Evolutionary conservation across 257 asterid species (phyloP), one percentile per base, ranked within the genome.

Genomic region (Galeopsis tetrahit): DNA sequence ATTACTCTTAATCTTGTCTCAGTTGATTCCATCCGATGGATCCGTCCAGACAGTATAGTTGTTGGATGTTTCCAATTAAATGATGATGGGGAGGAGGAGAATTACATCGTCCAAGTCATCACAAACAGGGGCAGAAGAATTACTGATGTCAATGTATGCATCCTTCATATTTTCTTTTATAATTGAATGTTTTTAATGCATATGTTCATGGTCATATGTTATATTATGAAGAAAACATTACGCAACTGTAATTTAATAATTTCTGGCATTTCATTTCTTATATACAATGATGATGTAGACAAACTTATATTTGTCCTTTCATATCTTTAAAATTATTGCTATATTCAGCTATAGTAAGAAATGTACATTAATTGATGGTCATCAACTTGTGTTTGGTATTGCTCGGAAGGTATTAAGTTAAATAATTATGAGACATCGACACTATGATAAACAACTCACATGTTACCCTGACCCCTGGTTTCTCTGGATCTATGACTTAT

Each of bases 21-120:
- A 95, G 99, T 92, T 81, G 97, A 94, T 80, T 81, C 89, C 66
- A 79, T 95, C 86, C 80, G 91, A 70, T 95, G 98, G 98, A 77
- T 88, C 80, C 97, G 96, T 69, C 80, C 89, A 32, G 94, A 92
- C 81, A 83, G 90, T 83, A 81, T 95, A 46, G 85, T 89, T 78
- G 78, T 95, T 72, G 99, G 99, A 73, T 88, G 93, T 82, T 84
- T 88, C 83, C 82, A 80, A 36, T 64, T 80, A 73, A 81, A 78
- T 82, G 92, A 83, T n/a, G 90, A 82, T 8, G 88, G 89, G 15
- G 91, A 83, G 63, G 90, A 82, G 78, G 89, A 88, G 82, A 85
- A 75, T 81, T 95, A 92, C 84, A 36, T 78, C 43, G 86, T 95
- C 79, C 98, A 87, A 80, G 84, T 87, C 70, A 85, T 95, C 84